A percentile compares a stretch with the other conserved stretches of the same genome.
Evolutionary conservation across 805 yeast genomes (phyloP).

Genomic region (Hyphopichia homilentoma): DNA sequence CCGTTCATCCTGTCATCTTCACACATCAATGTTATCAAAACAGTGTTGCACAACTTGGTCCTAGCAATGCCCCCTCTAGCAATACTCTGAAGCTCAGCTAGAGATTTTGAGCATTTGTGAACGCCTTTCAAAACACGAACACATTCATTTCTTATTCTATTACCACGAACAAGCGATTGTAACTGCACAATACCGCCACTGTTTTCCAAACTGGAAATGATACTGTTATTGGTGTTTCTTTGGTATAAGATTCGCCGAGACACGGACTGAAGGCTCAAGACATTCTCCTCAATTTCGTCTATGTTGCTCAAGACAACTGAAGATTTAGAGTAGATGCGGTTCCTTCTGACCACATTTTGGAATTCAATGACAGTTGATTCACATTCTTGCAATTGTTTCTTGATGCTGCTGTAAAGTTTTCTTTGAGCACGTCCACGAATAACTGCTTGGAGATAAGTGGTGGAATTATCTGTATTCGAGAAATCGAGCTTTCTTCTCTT

Average conservation of each 20-base stretch:
- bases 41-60: slow-evolving; percentile 38
- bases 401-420: slow-evolving; percentile 8
- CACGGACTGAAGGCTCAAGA: slow-evolving; percentile 27
- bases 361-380: slow-evolving; percentile 23
- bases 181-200: slow-evolving; percentile 22
- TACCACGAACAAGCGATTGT: slow-evolving; percentile 39
- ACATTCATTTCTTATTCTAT: slow-evolving; percentile 20
- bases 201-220: slow-evolving; percentile 16
- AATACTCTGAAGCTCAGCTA: slow-evolving; percentile 37
- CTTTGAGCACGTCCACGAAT: slow-evolving; percentile 40
- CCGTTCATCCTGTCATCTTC: slow-evolving; percentile 35
- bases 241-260: slow-evolving; percentile 22
- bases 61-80: slow-evolving; percentile 45
- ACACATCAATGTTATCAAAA: slow-evolving; percentile 37
- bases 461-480: slow-evolving; percentile 11
- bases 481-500: slow-evolving; percentile 6
- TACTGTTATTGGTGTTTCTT: slow-evolving; percentile 10
- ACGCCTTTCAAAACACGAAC: slow-evolving; percentile 10
- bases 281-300: slow-evolving; percentile 14
- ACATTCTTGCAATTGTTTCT: slow-evolving; percentile 6
- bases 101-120: slow-evolving; percentile 3
- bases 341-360: slow-evolving; percentile 35
- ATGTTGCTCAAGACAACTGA: slow-evolving; percentile 20
- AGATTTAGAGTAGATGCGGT: slow-evolving; percentile 14
- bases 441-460: slow-evolving; percentile 37